Conservation (phyloP, 225 moss, liverwort and hornwort genomes). For the Anthoceros angustus region DNA sequence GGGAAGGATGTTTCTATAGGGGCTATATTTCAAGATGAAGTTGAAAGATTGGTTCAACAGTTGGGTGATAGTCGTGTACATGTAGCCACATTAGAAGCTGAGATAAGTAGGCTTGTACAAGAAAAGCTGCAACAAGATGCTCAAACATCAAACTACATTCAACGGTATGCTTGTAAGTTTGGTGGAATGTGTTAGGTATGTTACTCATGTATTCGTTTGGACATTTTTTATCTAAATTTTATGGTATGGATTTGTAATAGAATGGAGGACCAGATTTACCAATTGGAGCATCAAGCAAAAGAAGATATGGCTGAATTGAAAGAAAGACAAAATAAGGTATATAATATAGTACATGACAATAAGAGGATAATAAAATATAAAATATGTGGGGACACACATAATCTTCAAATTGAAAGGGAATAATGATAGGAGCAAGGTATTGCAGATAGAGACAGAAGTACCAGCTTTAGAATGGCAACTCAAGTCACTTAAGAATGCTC, state of each 20-base stretch:
- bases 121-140: slow-evolving; percentile 38
- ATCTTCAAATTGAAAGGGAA: neutral
- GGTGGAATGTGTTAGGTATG: neutral
- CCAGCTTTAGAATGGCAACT: slow-evolving; percentile 55
- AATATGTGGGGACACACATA: neutral
- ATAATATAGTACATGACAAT: neutral
- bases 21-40: slow-evolving; percentile 36
- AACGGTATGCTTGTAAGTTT: slow-evolving; percentile 27
- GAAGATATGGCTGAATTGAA: slow-evolving; percentile 41
- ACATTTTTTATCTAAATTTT: neutral
- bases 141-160: slow-evolving; percentile 28
- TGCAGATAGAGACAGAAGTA: slow-evolving; percentile 60
- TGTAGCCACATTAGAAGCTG: slow-evolving; percentile 68
- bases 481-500: slow-evolving; percentile 37
- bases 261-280: slow-evolving; percentile 45
- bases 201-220: neutral
- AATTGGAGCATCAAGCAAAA: slow-evolving; percentile 37
- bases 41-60: slow-evolving; percentile 49
- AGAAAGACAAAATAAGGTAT: slow-evolving; percentile 54
- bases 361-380: neutral
- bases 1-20: no score
- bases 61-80: slow-evolving; percentile 65
- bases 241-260: slow-evolving; percentile 14
- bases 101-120: slow-evolving; percentile 38
- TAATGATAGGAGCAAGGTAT: neutral